Evolutionary conservation across 2,329 filamentous ascomycete species (phyloP), one percentile per base, ranked within the genome.

Genomic region (Chaetomium sp.): DNA sequence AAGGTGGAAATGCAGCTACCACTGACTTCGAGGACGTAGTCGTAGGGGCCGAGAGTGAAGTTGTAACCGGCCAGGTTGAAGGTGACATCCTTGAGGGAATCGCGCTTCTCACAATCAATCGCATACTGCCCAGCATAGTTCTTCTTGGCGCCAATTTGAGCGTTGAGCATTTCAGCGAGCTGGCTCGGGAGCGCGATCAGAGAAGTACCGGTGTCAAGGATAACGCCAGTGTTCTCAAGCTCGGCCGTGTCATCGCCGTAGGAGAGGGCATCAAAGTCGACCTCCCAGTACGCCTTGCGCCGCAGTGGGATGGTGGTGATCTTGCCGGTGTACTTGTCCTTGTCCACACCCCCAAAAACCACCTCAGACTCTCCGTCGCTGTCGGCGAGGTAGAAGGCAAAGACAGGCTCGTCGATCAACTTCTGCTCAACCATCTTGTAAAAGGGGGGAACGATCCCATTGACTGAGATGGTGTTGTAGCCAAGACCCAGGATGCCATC

Each of bases 281-380:
- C 92, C 81, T 99, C 94, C 94, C 94, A 99, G 83, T 99, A 99
- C 49, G 94, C 94, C 87, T 97, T 97, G 72, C 94, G 89, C 73
- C 94, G 89, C 65, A 99, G 84, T 54, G 94, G 94, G 65, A 99
- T 90, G 73, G 91, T 95, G 71, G 86, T 89, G 67, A 99, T 82
- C 74, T 97, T 86, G 68, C 94, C 94, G 41, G 77, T 82, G 64
- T 67, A 72, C 74, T 87, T 84, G 69, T 75, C 40, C 57, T 64
- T 64, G 58, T 67, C 61, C 42, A 70, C 56, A 57, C 64, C 59
- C 60, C 66, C 64, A 64, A 99, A 99, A 64, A 86, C 85, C 58
- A 86, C 91, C 76, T 91, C 91, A 43, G 91, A 96, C 71, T 88
- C 81, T 50, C 84, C 84, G 32, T 74, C 71, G 65, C 84, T 81